phyloP scores from a whole-genome alignment of 129 eudicot species.

The Mikania micrantha region DNA sequence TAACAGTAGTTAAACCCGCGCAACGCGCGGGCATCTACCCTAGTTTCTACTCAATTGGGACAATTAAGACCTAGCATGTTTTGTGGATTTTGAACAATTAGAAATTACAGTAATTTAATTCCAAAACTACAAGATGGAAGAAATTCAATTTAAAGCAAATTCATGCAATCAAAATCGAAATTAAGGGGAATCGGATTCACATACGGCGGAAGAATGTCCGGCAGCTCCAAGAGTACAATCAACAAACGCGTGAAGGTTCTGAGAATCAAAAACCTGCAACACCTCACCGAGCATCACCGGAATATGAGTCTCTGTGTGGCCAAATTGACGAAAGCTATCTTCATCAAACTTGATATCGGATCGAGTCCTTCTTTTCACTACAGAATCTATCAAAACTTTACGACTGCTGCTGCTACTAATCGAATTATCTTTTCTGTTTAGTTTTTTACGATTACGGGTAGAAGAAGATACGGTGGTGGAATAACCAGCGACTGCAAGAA shows the following conservation, averaged over 20 bases:
- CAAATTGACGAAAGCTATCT: conserved; percentile 44
- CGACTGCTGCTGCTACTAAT: conserved; percentile 17
- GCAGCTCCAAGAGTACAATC: conserved; percentile 99
- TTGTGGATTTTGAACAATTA: too few relatives aligned
- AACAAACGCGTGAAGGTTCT: conserved; percentile 48
- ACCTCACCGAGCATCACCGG: conserved; percentile 96
- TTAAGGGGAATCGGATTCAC: conserved; percentile 21
- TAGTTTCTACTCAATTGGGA: too few relatives aligned
- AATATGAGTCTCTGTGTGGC: conserved; percentile 54
- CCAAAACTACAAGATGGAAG: background rate
- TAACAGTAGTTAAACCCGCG: too few relatives aligned
- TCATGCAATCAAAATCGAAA: background rate
- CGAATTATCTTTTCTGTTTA: conserved; percentile 17
- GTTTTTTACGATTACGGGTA: conserved; percentile 19
- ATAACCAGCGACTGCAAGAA: conserved; percentile 17
- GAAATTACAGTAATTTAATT: too few relatives aligned
- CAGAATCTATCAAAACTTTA: conserved; percentile 27
- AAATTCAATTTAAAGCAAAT: background rate
- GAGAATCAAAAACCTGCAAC: conserved; percentile 62
- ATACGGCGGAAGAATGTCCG: conserved; percentile 83
- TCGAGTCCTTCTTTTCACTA: conserved; percentile 73
- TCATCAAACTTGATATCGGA: conserved; percentile 82
- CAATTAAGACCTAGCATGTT: too few relatives aligned
- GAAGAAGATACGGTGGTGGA: conserved; percentile 32
- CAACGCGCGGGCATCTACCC: too few relatives aligned